phyloP scores from a whole-genome alignment of 108 stramenopile species.

The Skeletonema costatum region DNA sequence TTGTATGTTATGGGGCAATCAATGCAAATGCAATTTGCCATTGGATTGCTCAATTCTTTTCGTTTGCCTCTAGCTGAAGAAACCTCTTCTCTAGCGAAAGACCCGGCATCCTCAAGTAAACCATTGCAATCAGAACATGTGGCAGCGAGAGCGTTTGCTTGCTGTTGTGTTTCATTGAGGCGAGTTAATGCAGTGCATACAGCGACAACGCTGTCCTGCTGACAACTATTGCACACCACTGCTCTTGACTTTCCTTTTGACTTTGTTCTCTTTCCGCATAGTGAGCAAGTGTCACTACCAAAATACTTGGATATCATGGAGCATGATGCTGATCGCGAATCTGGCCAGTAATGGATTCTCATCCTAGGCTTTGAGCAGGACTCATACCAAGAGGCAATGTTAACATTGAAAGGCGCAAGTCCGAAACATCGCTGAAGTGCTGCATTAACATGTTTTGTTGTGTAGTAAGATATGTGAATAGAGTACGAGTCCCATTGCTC shows the following conservation, averaged over 20 bases:
- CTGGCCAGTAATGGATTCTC: slow-evolving; percentile 85
- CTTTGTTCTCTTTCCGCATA: slow-evolving; percentile 76
- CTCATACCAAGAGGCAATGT: slow-evolving; percentile 79
- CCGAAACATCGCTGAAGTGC: slow-evolving; percentile 84
- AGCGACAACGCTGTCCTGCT: slow-evolving; percentile 42
- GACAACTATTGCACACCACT: slow-evolving; percentile 71
- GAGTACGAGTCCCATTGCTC: slow-evolving; percentile 89
- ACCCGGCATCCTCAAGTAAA: slow-evolving; percentile 67
- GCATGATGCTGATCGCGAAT: slow-evolving; percentile 59
- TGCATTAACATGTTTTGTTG: slow-evolving; percentile 85
- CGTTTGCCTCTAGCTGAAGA: background rate
- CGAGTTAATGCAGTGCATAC: slow-evolving; percentile 50
- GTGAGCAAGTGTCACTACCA: slow-evolving; percentile 75
- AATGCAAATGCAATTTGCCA: slow-evolving; percentile 85
- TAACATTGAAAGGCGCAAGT: slow-evolving; percentile 65
- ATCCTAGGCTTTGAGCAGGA: slow-evolving; percentile 76
- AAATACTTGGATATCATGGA: slow-evolving; percentile 83
- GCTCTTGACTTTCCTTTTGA: slow-evolving; percentile 66
- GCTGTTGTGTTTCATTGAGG: slow-evolving; percentile 57
- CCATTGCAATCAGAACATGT: slow-evolving; percentile 73
- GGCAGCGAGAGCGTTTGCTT: slow-evolving; percentile 58
- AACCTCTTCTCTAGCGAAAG: slow-evolving; percentile 55
- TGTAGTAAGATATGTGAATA: slow-evolving; percentile 82
- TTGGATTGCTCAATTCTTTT: slow-evolving; percentile 55
- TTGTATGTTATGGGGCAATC: slow-evolving; percentile 84